Percentiles rank a stretch among this genome's conserved stretches.
phyloP scores from a whole-genome alignment of 148 eudicot species.

The Rhododendron williamsianum region DNA sequence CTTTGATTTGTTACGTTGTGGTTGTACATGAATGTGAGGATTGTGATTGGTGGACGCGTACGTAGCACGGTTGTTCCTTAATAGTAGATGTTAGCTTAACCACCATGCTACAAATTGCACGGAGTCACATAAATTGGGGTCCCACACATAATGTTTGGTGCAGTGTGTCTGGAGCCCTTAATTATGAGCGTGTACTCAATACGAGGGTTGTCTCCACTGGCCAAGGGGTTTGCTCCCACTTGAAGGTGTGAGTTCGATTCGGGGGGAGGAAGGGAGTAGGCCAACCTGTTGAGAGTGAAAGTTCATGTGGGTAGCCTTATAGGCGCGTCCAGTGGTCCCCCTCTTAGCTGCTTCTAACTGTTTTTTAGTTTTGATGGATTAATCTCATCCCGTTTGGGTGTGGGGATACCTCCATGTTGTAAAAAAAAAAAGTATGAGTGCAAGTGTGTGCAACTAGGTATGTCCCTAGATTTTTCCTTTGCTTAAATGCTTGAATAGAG shows the following conservation, averaged over 20 bases:
- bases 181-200: neutral
- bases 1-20: neutral
- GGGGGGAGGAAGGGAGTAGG: neutral
- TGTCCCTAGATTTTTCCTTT: neutral
- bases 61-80: too few species aligned
- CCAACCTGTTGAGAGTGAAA: neutral
- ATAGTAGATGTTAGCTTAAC: too few species aligned
- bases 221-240: neutral
- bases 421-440: neutral
- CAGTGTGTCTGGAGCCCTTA: neutral
- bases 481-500: neutral
- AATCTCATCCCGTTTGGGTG: too few species aligned
- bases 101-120: too few species aligned
- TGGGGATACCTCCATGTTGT: neutral
- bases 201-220: neutral
- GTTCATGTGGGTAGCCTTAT: too few species aligned
- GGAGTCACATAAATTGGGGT: neutral
- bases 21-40: neutral
- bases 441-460: neutral
- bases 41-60: neutral
- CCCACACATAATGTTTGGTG: neutral
- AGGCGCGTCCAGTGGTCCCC: too few species aligned
- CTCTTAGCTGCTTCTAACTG: too few species aligned
- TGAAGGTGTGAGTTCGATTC: too few species aligned
- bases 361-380: too few species aligned